Conservation (phyloP, 169 alveolate species). For the Cryptosporidium ryanae region DNA sequence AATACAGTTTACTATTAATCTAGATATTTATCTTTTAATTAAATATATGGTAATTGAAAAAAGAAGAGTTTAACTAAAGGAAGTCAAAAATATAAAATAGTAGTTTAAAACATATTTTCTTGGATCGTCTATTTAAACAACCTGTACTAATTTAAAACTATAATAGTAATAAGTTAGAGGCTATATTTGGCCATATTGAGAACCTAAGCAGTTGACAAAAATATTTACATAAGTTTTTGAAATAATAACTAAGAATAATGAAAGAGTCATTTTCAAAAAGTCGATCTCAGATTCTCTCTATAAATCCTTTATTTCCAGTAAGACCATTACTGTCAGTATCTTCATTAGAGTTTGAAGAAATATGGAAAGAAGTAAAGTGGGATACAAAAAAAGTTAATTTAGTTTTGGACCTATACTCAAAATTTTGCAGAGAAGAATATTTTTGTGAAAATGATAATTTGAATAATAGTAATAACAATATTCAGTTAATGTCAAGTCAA, state of each 20-base stretch:
- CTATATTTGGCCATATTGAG: no score
- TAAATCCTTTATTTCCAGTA: slow-evolving; percentile 12
- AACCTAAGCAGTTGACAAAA: no score
- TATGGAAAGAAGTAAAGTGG: slow-evolving; percentile 71
- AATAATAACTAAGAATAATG: background rate
- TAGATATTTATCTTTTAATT: no score
- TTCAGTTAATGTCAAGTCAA: slow-evolving; percentile 44
- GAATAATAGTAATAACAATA: background rate
- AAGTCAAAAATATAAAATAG: no score
- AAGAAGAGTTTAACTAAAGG: no score
- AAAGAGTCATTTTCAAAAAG: slow-evolving; percentile 1
- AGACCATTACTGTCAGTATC: slow-evolving; percentile 33
- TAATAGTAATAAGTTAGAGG: no score
- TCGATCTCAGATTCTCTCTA: slow-evolving; percentile 14
- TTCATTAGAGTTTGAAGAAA: slow-evolving; percentile 39
- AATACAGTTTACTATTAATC: no score
- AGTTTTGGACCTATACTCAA: slow-evolving; percentile 27
- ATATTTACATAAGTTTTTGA: no score
- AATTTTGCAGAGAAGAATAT: slow-evolving; percentile 28
- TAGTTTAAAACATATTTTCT: no score
- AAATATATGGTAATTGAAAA: no score
- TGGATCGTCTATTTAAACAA: no score
- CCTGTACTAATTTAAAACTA: no score
- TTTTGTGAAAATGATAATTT: background rate
- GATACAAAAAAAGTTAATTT: slow-evolving; percentile 48